Conservation (phyloP, 2,329 filamentous ascomycete species). For the Massarina eburnea region DNA sequence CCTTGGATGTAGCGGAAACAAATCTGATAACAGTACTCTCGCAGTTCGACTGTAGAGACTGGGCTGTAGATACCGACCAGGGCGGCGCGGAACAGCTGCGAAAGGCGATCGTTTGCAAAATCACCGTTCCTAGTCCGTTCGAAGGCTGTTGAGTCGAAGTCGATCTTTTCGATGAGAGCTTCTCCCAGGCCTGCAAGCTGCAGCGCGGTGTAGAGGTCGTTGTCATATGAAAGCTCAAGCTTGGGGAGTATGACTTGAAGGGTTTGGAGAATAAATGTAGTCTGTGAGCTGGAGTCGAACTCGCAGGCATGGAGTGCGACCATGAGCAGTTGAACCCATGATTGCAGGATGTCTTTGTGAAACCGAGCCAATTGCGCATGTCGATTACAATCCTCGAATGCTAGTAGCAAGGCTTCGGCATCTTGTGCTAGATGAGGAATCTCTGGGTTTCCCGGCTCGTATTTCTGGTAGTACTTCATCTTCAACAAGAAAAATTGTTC, state of each 20-base stretch:
- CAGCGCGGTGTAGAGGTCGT: slow-evolving; percentile 68
- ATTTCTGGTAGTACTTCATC: slow-evolving; percentile 61
- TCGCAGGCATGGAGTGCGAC: slow-evolving; percentile 83
- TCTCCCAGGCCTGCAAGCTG: slow-evolving; percentile 78
- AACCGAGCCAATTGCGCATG: slow-evolving; percentile 57
- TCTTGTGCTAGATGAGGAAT: slow-evolving; percentile 46
- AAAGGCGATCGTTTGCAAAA: slow-evolving; percentile 83
- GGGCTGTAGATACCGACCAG: slow-evolving; percentile 77
- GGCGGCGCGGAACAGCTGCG: slow-evolving; percentile 87
- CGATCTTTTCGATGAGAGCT: slow-evolving; percentile 70
- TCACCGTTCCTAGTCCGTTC: slow-evolving; percentile 59
- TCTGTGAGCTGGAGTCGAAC: slow-evolving; percentile 70
- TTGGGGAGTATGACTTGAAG: slow-evolving; percentile 87
- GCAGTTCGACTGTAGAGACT: slow-evolving; percentile 68
- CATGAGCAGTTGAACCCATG: slow-evolving; percentile 83
- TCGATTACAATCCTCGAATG: slow-evolving; percentile 65
- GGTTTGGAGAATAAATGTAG: slow-evolving; percentile 79
- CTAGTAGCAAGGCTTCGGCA: slow-evolving; percentile 59
- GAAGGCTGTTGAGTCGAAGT: slow-evolving; percentile 54
- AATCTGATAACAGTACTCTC: slow-evolving; percentile 87
- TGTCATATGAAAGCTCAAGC: slow-evolving; percentile 73
- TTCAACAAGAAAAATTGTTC: slow-evolving; percentile 73
- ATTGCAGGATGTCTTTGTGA: slow-evolving; percentile 69
- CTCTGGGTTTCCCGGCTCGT: slow-evolving; percentile 43
- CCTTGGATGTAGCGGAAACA: slow-evolving; percentile 82